Percentiles rank a stretch among this genome's conserved stretches.
Conservation (phyloP, 2,329 filamentous ascomycete genomes). For the Apiospora saccharicola region DNA sequence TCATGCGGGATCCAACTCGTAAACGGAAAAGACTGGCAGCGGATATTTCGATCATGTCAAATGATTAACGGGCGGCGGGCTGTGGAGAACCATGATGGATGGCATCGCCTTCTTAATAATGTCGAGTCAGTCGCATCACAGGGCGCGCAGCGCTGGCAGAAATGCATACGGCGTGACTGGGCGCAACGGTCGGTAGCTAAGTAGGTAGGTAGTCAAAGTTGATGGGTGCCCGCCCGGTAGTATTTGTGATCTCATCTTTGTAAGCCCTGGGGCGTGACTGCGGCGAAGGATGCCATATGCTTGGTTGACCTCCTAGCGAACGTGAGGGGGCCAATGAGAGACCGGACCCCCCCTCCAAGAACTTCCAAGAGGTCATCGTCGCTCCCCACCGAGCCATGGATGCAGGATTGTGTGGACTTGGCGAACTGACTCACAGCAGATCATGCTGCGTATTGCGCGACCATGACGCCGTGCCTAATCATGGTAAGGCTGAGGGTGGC, state of each 20-base stretch:
- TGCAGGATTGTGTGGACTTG: not conserved
- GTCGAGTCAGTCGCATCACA: not conserved
- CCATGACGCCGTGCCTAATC: not conserved
- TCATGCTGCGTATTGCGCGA: not conserved
- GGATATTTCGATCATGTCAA: not conserved
- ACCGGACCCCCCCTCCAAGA: not conserved
- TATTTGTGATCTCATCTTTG: not conserved
- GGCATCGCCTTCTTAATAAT: not conserved
- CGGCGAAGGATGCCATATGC: not conserved
- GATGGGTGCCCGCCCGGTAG: not conserved
- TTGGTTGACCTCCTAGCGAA: not conserved
- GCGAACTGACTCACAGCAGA: not conserved
- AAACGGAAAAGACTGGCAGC: not conserved
- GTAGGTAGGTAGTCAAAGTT: not conserved
- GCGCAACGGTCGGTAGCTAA: not conserved
- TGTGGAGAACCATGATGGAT: not conserved
- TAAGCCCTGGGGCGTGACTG: not conserved
- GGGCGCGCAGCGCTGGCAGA: not conserved
- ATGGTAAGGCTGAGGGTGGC: not conserved
- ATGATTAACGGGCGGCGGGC: not conserved
- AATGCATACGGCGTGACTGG: not conserved
- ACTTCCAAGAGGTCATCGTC: constrained; percentile 10
- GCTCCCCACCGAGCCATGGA: not conserved
- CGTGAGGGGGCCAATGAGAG: constrained; percentile 9
- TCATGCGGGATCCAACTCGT: not conserved